phyloP scores from a whole-genome alignment of 2,329 filamentous ascomycete genomes.

The Penicillium sp. region DNA sequence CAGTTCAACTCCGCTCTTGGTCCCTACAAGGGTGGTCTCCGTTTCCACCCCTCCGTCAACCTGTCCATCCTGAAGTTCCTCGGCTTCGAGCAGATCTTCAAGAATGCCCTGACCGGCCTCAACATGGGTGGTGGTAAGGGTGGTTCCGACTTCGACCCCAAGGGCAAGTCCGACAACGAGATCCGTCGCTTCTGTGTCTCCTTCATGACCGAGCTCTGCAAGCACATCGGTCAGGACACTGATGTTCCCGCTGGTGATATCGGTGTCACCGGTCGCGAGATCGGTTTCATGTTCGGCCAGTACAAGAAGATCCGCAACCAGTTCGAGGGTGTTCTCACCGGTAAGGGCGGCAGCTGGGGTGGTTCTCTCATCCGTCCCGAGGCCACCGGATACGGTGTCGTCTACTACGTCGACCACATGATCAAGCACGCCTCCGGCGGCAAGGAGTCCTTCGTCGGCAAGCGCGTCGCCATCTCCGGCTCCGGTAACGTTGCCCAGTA shows the following conservation, averaged over 20 bases:
- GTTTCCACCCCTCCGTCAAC: conserved; percentile 77
- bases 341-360: conserved; percentile 92
- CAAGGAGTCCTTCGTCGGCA: conserved; percentile 82
- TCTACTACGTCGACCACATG: conserved; percentile 98
- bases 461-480: conserved; percentile 92
- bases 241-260: conserved; percentile 98
- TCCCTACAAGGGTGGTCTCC: conserved; percentile 95
- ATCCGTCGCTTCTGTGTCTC: conserved; percentile 95
- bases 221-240: conserved; percentile 94
- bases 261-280: conserved; percentile 86
- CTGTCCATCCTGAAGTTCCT: conserved; percentile 86
- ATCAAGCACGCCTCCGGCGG: conserved; percentile 78
- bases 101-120: conserved; percentile 95
- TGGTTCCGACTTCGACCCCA: conserved; percentile 97
- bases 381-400: conserved; percentile 92
- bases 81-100: conserved; percentile 99
- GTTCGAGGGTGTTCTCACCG: conserved; percentile 95
- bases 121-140: conserved; percentile 98
- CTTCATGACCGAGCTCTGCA: conserved; percentile 94
- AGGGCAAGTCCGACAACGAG: conserved; percentile 96
- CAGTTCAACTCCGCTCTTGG: conserved; percentile 98
- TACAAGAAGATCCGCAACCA: conserved; percentile 86
- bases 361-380: conserved; percentile 92
- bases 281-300: conserved; percentile 91
- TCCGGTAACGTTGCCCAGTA: conserved; percentile 98